phyloP scores from a whole-genome alignment of 331 rosid genomes.

The Rhamnella rubrinervis region DNA sequence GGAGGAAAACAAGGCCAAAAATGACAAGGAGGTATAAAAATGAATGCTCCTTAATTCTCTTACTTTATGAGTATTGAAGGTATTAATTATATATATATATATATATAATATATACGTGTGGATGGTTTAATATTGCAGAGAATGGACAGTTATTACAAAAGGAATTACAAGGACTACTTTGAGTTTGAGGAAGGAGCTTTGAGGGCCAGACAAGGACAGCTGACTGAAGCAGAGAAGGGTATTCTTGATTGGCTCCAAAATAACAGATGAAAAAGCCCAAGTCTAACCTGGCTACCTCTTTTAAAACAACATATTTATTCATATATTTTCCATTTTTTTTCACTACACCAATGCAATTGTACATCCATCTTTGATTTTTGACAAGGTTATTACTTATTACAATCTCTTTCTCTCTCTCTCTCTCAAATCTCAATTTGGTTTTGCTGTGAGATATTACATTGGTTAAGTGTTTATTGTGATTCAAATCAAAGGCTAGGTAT shows the following conservation, averaged over 20 bases:
- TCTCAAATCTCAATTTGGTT: too few relatives aligned
- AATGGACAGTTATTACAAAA: conserved; percentile 78
- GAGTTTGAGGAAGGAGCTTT: conserved; percentile 69
- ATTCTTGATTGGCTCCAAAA: conserved; percentile 83
- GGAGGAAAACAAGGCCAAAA: conserved; percentile 76
- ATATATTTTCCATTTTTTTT: too few relatives aligned
- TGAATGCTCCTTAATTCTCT: not conserved
- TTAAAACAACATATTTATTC: too few relatives aligned
- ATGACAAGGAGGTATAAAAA: conserved; percentile 72
- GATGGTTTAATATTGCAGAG: conserved; percentile 43
- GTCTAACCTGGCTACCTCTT: not conserved
- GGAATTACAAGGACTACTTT: conserved; percentile 93
- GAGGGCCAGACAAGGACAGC: conserved; percentile 41
- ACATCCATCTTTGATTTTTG: too few relatives aligned
- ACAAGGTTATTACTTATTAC: too few relatives aligned
- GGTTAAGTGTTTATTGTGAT: too few relatives aligned
- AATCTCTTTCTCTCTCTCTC: too few relatives aligned
- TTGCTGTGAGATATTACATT: too few relatives aligned
- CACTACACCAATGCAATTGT: too few relatives aligned
- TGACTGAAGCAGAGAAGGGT: conserved; percentile 78
- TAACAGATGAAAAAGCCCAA: conserved; percentile 40
- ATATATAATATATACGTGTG: too few relatives aligned
- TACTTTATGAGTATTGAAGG: not conserved
- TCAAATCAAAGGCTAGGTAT: too few relatives aligned
- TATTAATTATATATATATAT: too few relatives aligned